Conservation (phyloP, 2,329 filamentous ascomycete genomes). For the Exophiala lecanii-corni region DNA sequence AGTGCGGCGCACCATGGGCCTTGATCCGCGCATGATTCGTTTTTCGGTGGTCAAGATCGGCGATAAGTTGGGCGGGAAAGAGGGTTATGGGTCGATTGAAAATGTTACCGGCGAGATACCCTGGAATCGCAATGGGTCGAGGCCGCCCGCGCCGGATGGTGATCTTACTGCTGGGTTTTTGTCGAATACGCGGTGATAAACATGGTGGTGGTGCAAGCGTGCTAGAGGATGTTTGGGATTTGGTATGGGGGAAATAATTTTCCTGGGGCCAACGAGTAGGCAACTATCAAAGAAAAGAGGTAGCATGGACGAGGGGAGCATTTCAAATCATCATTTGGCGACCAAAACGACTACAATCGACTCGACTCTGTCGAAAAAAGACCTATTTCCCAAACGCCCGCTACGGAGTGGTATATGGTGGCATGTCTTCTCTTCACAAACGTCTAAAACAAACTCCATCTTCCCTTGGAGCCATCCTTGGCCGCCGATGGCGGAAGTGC, state of each 20-base stretch:
- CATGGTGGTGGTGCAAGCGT: too few species aligned
- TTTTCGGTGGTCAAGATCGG: conserved; percentile 85
- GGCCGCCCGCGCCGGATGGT: neutral
- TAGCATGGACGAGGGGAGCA: conserved; percentile 12
- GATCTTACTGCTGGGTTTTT: too few species aligned
- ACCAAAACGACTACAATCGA: neutral
- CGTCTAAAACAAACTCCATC: conserved; percentile 41
- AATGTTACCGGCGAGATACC: conserved; percentile 52
- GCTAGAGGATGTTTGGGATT: too few species aligned
- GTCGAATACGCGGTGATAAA: too few species aligned
- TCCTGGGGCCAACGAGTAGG: too few species aligned
- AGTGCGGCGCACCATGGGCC: conserved; percentile 67
- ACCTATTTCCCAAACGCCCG: conserved; percentile 10
- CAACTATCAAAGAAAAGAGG: too few species aligned
- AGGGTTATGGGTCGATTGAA: conserved; percentile 57
- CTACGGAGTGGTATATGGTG: conserved; percentile 11
- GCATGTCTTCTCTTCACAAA: conserved; percentile 13
- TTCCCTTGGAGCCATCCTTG: conserved; percentile 33
- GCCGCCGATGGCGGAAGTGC: conserved; percentile 10
- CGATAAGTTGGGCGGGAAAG: conserved; percentile 57
- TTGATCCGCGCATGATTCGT: conserved; percentile 88
- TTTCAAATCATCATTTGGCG: conserved; percentile 7
- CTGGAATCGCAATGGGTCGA: conserved; percentile 38
- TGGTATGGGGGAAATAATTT: too few species aligned
- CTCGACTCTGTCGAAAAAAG: conserved; percentile 1